Percentiles rank a stretch among this genome's conserved stretches.
phyloP scores from a whole-genome alignment of 2,329 filamentous ascomycete species.

The Sporothrix protearum region DNA sequence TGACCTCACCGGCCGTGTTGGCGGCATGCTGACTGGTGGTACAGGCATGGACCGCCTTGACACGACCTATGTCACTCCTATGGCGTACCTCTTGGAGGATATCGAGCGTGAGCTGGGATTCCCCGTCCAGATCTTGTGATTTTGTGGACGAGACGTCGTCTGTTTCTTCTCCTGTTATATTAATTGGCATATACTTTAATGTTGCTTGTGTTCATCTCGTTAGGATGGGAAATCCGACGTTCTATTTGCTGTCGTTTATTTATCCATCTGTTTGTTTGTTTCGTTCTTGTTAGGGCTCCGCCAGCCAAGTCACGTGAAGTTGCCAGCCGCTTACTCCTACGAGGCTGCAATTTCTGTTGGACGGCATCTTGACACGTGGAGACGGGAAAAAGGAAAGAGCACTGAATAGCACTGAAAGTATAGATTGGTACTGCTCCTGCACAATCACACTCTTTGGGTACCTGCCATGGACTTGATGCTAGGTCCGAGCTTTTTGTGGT shows the following conservation, averaged over 20 bases:
- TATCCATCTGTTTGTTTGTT: not conserved
- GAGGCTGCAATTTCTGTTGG: not conserved
- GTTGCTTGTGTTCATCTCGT: no score
- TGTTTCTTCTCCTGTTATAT: no score
- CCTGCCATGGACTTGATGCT: not conserved
- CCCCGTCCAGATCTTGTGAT: no score
- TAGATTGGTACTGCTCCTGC: not conserved
- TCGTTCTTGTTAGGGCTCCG: no score
- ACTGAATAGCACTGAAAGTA: not conserved
- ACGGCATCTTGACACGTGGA: constrained; percentile 16
- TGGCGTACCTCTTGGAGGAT: not conserved
- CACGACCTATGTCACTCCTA: not conserved
- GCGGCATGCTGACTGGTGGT: not conserved
- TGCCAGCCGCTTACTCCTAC: not conserved
- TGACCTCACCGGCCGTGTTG: not conserved
- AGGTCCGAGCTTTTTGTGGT: no score
- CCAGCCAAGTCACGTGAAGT: no score
- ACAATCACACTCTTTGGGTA: not conserved
- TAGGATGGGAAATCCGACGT: not conserved
- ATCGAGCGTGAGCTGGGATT: no score
- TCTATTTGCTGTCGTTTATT: not conserved
- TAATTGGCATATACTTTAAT: no score
- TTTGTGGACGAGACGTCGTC: not conserved
- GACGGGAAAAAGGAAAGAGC: not conserved
- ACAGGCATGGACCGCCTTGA: not conserved